Evolutionary conservation across 805 yeast genomes (phyloP).

Genomic region (Ogataea corticis): DNA sequence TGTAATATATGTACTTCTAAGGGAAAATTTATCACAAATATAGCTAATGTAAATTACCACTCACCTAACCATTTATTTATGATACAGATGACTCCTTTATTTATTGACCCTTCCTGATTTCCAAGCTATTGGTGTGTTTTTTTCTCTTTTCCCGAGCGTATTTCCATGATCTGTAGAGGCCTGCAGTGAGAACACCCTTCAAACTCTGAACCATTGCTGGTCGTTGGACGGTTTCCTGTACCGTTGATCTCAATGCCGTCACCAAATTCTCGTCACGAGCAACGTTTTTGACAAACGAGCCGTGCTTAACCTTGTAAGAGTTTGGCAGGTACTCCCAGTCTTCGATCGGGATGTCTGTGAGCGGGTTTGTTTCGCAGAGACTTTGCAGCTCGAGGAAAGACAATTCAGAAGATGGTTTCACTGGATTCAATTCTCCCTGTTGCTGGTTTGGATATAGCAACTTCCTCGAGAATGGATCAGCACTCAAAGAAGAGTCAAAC

Average conservation of each 20-base stretch:
- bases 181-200: conserved; percentile 89
- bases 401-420: conserved; percentile 16
- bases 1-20: conserved; percentile 12
- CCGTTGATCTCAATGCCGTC: conserved; percentile 37
- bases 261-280: conserved; percentile 42
- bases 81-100: no score
- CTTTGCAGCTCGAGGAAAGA: conserved; percentile 30
- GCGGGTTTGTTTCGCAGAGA: conserved; percentile 9
- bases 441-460: conserved; percentile 17
- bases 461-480: conserved; percentile 33
- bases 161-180: conserved; percentile 63
- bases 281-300: conserved; percentile 41
- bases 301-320: conserved; percentile 21
- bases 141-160: conserved; percentile 74
- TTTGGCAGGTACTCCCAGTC: conserved; percentile 38
- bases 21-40: not conserved
- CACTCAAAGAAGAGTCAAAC: conserved; percentile 26
- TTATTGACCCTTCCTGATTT: conserved; percentile 3
- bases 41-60: no score
- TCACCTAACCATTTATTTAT: no score
- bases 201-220: conserved; percentile 76
- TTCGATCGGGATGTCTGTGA: conserved; percentile 27
- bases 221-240: conserved; percentile 57
- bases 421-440: conserved; percentile 13
- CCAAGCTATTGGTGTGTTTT: conserved; percentile 29